Evolutionary conservation across 495 filamentous ascomycete genomes (phyloP).

Genomic region (Penicillium salamii): DNA sequence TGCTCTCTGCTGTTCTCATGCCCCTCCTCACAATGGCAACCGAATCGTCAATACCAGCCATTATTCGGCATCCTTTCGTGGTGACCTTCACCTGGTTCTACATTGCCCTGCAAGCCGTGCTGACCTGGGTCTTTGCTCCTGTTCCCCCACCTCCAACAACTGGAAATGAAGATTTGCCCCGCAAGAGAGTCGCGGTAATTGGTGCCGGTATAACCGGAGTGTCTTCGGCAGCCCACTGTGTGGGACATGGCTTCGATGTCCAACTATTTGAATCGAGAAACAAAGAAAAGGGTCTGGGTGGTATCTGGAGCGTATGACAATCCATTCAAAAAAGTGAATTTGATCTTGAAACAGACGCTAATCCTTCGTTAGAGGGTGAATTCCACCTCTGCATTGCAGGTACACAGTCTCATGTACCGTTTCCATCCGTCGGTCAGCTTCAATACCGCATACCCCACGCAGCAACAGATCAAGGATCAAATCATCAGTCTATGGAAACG

Average conservation of each 20-base stretch:
- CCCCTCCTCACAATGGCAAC: not conserved
- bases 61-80: conserved; percentile 34
- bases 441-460: conserved; percentile 70
- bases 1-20: too few relatives aligned
- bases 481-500: conserved; percentile 70
- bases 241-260: conserved; percentile 84
- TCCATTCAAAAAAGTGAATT: not conserved
- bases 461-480: conserved; percentile 67
- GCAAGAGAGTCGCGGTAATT: conserved; percentile 73
- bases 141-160: conserved; percentile 58
- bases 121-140: conserved; percentile 66
- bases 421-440: conserved; percentile 80
- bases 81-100: conserved; percentile 57
- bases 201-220: conserved; percentile 82
- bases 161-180: conserved; percentile 31
- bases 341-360: not conserved
- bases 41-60: conserved; percentile 15
- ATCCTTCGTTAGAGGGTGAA: conserved; percentile 65
- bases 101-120: conserved; percentile 62
- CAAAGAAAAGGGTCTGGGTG: conserved; percentile 60
- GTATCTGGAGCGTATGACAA: conserved; percentile 75
- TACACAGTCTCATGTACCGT: conserved; percentile 84
- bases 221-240: conserved; percentile 77
- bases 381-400: conserved; percentile 77
- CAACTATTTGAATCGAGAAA: conserved; percentile 70